Conservation (phyloP, 345 rosid genomes). For the Citrus inodora region DNA sequence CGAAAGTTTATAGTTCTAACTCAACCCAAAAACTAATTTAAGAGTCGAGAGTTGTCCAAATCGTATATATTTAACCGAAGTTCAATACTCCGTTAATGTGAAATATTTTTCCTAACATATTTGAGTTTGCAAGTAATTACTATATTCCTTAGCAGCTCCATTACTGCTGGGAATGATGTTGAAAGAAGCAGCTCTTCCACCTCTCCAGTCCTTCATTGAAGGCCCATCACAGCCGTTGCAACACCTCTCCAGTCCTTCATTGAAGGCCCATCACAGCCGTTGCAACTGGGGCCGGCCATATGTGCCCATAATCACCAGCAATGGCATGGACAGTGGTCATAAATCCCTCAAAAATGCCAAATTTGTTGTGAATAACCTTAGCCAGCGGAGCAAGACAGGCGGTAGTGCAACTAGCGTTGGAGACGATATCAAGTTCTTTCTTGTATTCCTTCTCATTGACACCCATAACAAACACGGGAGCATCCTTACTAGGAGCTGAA, state of each 20-base stretch:
- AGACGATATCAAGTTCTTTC: slow-evolving; percentile 59
- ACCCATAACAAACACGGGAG: slow-evolving; percentile 91
- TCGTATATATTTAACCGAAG: too few species aligned
- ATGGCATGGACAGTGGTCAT: slow-evolving; percentile 90
- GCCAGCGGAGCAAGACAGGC: slow-evolving; percentile 90
- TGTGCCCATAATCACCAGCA: slow-evolving; percentile 41
- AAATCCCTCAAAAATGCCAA: slow-evolving; percentile 84
- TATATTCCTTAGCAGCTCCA: slow-evolving; percentile 72
- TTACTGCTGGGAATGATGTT: slow-evolving; percentile 83
- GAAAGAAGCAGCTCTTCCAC: slow-evolving; percentile 91
- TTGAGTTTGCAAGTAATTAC: neutral
- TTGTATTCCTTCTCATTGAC: slow-evolving; percentile 81
- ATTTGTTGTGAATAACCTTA: slow-evolving; percentile 74
- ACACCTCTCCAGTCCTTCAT: slow-evolving; percentile 80
- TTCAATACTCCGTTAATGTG: too few species aligned
- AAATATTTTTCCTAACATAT: too few species aligned
- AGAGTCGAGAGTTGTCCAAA: too few species aligned
- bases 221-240: slow-evolving; percentile 41
- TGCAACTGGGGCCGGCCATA: too few species aligned
- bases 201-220: slow-evolving; percentile 84
- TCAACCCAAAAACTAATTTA: too few species aligned
- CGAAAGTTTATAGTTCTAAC: too few species aligned
- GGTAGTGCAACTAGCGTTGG: slow-evolving; percentile 93
- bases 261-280: slow-evolving; percentile 53
- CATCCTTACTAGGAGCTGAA: slow-evolving; percentile 93